phyloP scores from a whole-genome alignment of 2,329 filamentous ascomycete genomes.

The Endothia cerciana region DNA sequence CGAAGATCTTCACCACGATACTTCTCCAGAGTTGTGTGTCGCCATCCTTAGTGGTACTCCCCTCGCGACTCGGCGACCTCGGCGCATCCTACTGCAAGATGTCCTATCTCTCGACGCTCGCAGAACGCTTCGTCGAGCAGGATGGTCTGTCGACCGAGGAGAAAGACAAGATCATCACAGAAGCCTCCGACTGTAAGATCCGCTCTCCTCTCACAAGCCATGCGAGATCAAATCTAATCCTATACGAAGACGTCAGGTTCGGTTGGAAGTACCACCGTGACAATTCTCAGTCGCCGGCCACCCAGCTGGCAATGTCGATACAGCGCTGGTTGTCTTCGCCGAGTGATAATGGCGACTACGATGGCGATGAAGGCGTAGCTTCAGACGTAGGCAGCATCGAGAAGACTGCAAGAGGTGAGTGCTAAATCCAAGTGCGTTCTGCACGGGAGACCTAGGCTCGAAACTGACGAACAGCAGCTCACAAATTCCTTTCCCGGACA shows the following conservation, averaged over 20 bases:
- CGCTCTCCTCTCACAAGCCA: background rate
- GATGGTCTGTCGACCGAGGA: conserved; percentile 26
- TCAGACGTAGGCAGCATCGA: conserved; percentile 4
- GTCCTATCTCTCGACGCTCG: conserved; percentile 26
- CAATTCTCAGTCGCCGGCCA: conserved; percentile 9
- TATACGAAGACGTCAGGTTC: conserved; percentile 7
- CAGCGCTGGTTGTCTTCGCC: conserved; percentile 13
- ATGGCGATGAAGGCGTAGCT: background rate
- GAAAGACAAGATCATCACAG: conserved; percentile 25
- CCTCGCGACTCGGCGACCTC: background rate
- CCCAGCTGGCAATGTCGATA: conserved; percentile 18
- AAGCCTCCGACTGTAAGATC: conserved; percentile 26
- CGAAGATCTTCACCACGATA: background rate
- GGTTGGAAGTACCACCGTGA: conserved; percentile 12
- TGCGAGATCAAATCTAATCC: background rate
- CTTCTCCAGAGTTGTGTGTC: background rate
- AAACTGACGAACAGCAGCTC: conserved; percentile 42
- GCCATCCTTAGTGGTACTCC: background rate
- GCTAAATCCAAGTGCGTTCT: background rate
- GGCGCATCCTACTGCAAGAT: conserved; percentile 14
- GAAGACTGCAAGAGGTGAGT: conserved; percentile 17
- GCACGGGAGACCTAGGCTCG: background rate
- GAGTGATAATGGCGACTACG: conserved; percentile 4
- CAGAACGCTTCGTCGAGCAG: conserved; percentile 27
- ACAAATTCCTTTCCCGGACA: conserved; percentile 61